Evolutionary conservation across 306 rosid species (phyloP), one percentile per base, ranked within the genome.

Genomic region (Medicago truncatula): DNA sequence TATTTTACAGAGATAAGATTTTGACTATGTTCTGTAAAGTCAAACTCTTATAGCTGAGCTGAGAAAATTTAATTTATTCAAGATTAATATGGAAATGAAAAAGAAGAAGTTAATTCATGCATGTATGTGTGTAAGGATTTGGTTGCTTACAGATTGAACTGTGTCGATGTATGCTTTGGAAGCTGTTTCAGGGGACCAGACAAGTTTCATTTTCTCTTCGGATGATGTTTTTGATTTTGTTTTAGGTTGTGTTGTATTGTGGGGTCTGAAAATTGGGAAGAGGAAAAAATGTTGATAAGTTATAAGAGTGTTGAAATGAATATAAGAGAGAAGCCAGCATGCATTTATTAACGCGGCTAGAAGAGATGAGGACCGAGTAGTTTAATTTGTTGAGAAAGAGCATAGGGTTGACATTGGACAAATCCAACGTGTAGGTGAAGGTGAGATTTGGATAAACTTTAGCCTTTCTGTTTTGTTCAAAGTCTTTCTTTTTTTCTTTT

Each of bases 101-200:
- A 14, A 14, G 0, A 47, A 47, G 0, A 43, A 9, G 3, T n/a
- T n/a, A n/a, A 43, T 10, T 10, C 0, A 43, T 43, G 11, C 15
- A 44, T 44, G 49, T 15, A 5, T 14, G 14, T 49, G 16, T 15
- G 18, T 17, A 28, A 3, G 31, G 31, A 28, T 28, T 28, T 16
- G 21, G 23, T 17, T 8, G 78, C 97, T 88, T 82, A 91, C 97
- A 7, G 86, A 83, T 92, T 89, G 82, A 13, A 95, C 97, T 9
- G 99, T 95, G 36, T 95, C 87, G 79, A 95, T 87, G 82, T 95
- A 95, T 47, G 99, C 99, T 77, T 89, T 92, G 4, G 93, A 86
- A 36, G 99, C 97, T 15, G 79, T 86, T 41, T 95, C 99, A 0
- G 97, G 97, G 0, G 97, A 95, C 99, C 99, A 95, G 3, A 85